Evolutionary conservation across 2,329 filamentous ascomycete species (phyloP), one percentile per base, ranked within the genome.

Genomic region (Rhynchosporium graminicola): DNA sequence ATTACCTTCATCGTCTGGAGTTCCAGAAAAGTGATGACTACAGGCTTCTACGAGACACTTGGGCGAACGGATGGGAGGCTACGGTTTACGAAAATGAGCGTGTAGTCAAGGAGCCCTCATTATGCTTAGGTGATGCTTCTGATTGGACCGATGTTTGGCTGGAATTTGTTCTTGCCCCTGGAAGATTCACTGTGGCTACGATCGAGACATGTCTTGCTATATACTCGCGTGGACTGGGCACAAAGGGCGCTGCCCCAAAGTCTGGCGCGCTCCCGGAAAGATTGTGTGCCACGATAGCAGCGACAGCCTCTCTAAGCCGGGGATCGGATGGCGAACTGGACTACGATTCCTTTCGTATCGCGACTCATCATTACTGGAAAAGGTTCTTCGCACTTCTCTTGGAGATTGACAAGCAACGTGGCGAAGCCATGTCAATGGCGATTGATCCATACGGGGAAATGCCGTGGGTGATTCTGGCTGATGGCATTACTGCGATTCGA

Each of bases 81-180:
- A 87, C 89, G 13, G 83, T 83, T 57, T 80, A 84, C 46, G 88
- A 91, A 63, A 83, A 80, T 26, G 76, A 82, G 9, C 74, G 81
- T 66, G 74, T 78, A 36, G 77, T 82, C 28, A 77, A 81, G 3
- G 80, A 83, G 5, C 86, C 85, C 40, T 77, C 80, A 15, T 82
- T 87, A n/a, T 80, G 84, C 13, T 77, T 84, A 13, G 84, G 84
- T 64, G 88, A 91, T 71, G 78, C 87, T 40, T 82, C 85, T 36
- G 88, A 93, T 75, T 80, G 87, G 6, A 88, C 88, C 0, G 91
- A 97, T 70, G 90, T 90, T 74, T 99, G 95, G 95, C 79, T 97
- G 8, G 82, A 89, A 33, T 89, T 90, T 67, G 86, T 99, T 62
- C 83, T 98, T 70, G 87, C 86, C 63, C 94, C 95, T 1, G 92